Percentiles rank a stretch among this genome's conserved stretches.
These are phyloP conservation scores for Fraxinus dipetala DNA, from an alignment of 305 asterid genomes.

Conservation along the genomic window DNA sequence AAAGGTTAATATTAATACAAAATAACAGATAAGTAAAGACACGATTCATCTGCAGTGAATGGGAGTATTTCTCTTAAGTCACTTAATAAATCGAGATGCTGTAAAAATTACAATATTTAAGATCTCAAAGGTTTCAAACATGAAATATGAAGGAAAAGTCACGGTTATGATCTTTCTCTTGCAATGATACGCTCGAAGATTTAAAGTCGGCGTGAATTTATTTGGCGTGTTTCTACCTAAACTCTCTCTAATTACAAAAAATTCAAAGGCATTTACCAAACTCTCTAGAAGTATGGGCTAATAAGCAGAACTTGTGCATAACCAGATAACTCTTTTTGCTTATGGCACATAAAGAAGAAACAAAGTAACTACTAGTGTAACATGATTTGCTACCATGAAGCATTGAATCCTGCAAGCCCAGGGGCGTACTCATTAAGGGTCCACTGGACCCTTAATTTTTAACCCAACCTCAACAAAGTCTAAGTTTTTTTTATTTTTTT, in stretches of 20 bases:
- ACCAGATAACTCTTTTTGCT: background rate
- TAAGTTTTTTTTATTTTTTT: no score
- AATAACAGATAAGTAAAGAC: background rate
- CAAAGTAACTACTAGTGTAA: background rate
- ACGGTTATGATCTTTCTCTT: background rate
- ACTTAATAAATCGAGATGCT: background rate
- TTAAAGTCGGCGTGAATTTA: background rate
- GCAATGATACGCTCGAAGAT: background rate
- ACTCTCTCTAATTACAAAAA: background rate
- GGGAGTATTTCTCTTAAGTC: background rate
- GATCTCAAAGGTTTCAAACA: background rate
- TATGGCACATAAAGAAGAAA: background rate
- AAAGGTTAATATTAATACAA: background rate
- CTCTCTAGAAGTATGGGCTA: background rate
- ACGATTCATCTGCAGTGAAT: background rate
- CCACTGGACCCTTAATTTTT: no score
- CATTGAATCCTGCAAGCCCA: background rate
- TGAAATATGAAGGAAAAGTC: background rate
- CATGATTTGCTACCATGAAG: background rate
- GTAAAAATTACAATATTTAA: background rate
- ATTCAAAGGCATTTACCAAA: background rate
- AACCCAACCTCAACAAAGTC: no score
- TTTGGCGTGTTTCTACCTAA: background rate
- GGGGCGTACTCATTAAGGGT: no score
- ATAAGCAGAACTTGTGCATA: background rate